Evolutionary conservation across 306 rosid species (phyloP).

Genomic region (Trifolium subterraneum): DNA sequence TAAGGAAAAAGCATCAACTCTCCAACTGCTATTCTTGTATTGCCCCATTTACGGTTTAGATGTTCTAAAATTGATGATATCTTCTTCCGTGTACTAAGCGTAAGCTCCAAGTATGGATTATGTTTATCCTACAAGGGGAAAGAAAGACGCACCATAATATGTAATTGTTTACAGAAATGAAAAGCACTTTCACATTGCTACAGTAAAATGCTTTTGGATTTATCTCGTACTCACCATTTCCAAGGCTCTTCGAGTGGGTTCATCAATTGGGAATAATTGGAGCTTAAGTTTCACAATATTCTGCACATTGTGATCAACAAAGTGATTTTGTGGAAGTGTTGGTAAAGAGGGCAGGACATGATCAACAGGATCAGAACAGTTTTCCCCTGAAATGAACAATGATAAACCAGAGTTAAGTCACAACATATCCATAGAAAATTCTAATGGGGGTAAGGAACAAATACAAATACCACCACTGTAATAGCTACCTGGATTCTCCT

Average conservation of each 20-base stretch:
- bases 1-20: conserved; percentile 86
- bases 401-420: conserved; percentile 38
- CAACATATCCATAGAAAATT: conserved; percentile 30
- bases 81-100: conserved; percentile 86
- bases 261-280: conserved; percentile 93
- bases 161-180: conserved; percentile 16
- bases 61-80: conserved; percentile 95
- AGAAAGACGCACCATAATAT: not conserved
- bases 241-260: conserved; percentile 85
- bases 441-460: conserved; percentile 19
- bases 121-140: conserved; percentile 69
- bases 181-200: conserved; percentile 35
- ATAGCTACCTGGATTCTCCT: conserved; percentile 59
- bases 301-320: conserved; percentile 56
- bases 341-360: conserved; percentile 54
- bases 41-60: conserved; percentile 96
- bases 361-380: conserved; percentile 53
- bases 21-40: conserved; percentile 84
- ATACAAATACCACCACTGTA: conserved; percentile 33
- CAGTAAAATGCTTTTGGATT: conserved; percentile 20
- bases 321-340: conserved; percentile 58
- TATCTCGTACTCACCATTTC: conserved; percentile 73
- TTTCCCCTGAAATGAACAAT: conserved; percentile 61
- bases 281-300: conserved; percentile 77
- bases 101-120: conserved; percentile 95